A percentile compares a stretch with the other conserved stretches of the same genome.
Conservation (phyloP, 805 yeast genomes). For the Wickerhamiella sergipiensis region DNA sequence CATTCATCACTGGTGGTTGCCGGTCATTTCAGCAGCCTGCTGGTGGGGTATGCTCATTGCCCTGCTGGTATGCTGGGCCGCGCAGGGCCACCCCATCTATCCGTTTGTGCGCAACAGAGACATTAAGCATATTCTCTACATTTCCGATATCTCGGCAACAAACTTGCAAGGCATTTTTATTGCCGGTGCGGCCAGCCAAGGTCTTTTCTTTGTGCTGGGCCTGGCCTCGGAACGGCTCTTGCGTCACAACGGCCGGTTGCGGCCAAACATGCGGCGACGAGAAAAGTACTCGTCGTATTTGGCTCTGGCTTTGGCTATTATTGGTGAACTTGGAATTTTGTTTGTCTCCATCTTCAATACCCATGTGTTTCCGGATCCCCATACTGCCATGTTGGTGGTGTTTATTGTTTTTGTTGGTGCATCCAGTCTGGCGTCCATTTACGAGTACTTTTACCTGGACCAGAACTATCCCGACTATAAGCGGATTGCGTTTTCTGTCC, state of each 20-base stretch:
- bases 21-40: constrained; percentile 48
- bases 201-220: constrained; percentile 54
- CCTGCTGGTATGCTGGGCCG: constrained; percentile 63
- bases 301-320: constrained; percentile 34
- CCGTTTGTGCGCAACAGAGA: constrained; percentile 32
- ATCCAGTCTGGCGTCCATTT: constrained; percentile 32
- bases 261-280: constrained; percentile 33
- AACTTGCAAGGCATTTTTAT: constrained; percentile 75
- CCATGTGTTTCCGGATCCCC: constrained; percentile 38
- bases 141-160: constrained; percentile 83
- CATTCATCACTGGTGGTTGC: constrained; percentile 34
- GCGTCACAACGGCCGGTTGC: constrained; percentile 42
- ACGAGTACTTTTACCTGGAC: constrained; percentile 36
- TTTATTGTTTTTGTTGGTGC: constrained; percentile 58
- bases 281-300: constrained; percentile 32
- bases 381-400: constrained; percentile 50
- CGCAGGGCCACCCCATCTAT: constrained; percentile 65
- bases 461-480: constrained; percentile 25
- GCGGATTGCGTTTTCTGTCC: constrained; percentile 29
- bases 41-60: constrained; percentile 93
- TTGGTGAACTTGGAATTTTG: constrained; percentile 61
- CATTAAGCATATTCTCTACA: constrained; percentile 38
- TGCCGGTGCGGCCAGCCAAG: constrained; percentile 63
- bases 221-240: constrained; percentile 48
- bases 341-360: constrained; percentile 66